Conservation (phyloP, 2,329 filamentous ascomycete genomes). For the Chrysosporium keratinophilum region DNA sequence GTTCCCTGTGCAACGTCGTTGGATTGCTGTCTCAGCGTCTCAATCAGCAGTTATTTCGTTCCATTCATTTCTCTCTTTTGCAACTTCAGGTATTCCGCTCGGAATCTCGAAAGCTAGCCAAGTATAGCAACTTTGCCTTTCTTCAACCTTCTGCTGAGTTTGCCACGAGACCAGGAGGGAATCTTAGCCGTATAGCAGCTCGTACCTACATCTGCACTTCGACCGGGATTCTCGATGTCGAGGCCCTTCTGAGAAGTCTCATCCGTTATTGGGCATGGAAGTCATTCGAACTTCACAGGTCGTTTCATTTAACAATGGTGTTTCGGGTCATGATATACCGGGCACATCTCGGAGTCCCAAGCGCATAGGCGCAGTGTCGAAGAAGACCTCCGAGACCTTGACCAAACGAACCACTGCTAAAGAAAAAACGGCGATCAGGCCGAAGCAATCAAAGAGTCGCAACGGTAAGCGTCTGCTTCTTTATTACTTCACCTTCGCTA, state of each 20-base stretch:
- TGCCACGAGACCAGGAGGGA: not conserved
- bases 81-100: too few species aligned
- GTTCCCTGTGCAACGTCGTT: not conserved
- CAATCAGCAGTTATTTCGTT: not conserved
- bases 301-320: not conserved
- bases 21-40: not conserved
- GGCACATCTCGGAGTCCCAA: not conserved
- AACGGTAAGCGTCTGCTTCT: conserved; percentile 49
- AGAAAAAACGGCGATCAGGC: conserved; percentile 38
- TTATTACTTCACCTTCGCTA: not conserved
- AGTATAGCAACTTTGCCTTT: too few species aligned
- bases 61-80: not conserved
- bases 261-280: conserved; percentile 39
- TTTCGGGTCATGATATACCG: not conserved
- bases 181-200: not conserved
- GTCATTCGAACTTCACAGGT: conserved; percentile 40
- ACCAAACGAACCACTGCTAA: not conserved
- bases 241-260: conserved; percentile 15
- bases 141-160: not conserved
- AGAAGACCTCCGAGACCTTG: not conserved
- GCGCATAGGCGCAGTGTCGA: not conserved
- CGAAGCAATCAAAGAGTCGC: conserved; percentile 64
- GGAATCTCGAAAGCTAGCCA: too few species aligned
- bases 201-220: not conserved
- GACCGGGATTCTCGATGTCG: not conserved